Base-by-base conservation (phyloP, 2,329 filamentous ascomycete species). In the Colletotrichum tabaci region DNA sequence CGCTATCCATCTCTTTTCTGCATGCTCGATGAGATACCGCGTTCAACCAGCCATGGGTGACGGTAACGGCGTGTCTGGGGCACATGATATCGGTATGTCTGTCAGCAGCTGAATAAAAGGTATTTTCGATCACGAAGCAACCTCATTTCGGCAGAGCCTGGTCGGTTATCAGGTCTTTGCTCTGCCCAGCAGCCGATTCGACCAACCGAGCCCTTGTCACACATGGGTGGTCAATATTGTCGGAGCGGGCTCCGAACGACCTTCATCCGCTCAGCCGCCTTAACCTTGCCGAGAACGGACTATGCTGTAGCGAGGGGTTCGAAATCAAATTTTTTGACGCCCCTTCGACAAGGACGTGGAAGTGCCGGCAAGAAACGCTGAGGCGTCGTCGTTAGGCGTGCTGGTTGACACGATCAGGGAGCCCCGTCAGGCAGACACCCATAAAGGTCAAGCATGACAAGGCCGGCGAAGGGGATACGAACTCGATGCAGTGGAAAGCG, bases 171-270 rank as follows among this genome's bases (percentile, higher is more conserved):
- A 46, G 38, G 38, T n/a, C 10, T 53, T 30, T 30, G 30, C 1
- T 53, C 47, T 44, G 35, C 35, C 61, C 61, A 44, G 26, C 50
- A 13, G 30, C 9, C 26, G 26, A 15, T 18, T 26, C 23, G 15
- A 35, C 16, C 13, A 26, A 26, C 26, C 26, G 26, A 26, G 26
- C 26, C 30, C 30, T 8, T 30, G 30, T 30, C 30, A 30, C 30
- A 30, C 30, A 30, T 30, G 30, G 7, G 30, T 30, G 30, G 7
- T 30, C 30, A 30, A 30, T 57, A 16, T 42, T 12, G 5, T 21
- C 58, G 58, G 58, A 50, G 38, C 18, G 16, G 21, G 21, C 58
- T 61, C 58, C 58, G 58, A 61, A 23, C 9, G 4, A 7, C 4
- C 16, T 44, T 35, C 21, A 63, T 18, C 44, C 49, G 21, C 23